A percentile compares a stretch with the other conserved stretches of the same genome.
These are phyloP conservation scores for Claviceps fusiformis DNA, from an alignment of 2,329 filamentous ascomycete species.

Conservation along the genomic window DNA sequence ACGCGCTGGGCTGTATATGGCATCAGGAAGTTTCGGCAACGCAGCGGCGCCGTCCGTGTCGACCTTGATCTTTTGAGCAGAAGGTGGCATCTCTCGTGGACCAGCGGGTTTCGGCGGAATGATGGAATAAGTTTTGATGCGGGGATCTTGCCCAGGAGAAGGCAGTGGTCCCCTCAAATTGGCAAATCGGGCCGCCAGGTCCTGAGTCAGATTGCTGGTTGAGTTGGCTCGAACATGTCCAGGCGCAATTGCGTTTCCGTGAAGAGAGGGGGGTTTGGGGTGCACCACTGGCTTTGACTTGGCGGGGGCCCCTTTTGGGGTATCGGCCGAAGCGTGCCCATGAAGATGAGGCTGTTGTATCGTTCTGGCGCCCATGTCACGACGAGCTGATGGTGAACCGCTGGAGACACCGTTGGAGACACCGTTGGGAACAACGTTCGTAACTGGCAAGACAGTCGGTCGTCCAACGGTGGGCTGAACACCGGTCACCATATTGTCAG, in stretches of 20 bases:
- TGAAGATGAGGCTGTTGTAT: background rate
- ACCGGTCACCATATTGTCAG: conserved; percentile 50
- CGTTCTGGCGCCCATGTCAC: background rate
- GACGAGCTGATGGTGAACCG: background rate
- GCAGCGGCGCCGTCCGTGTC: conserved; percentile 37
- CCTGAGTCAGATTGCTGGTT: conserved; percentile 24
- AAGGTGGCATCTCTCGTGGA: conserved; percentile 38
- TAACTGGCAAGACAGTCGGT: conserved; percentile 8
- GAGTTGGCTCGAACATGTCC: conserved; percentile 15
- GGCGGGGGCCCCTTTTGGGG: conserved; percentile 10
- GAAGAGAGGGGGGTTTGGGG: conserved; percentile 54
- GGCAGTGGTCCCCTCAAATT: conserved; percentile 34
- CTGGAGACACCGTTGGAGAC: background rate
- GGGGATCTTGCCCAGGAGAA: conserved; percentile 34
- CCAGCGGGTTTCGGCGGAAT: conserved; percentile 26
- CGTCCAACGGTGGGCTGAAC: conserved; percentile 28
- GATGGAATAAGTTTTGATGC: conserved; percentile 36
- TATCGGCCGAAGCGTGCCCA: conserved; percentile 5
- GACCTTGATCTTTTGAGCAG: conserved; percentile 27
- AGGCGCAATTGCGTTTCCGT: conserved; percentile 40
- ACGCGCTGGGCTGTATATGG: conserved; percentile 65
- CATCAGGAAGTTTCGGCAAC: conserved; percentile 58
- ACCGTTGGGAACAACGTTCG: conserved; percentile 4
- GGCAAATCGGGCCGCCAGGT: conserved; percentile 43
- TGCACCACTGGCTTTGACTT: conserved; percentile 37